Percentiles rank a stretch among this genome's conserved stretches.
phyloP scores from a whole-genome alignment of 2,329 filamentous ascomycete species.

The Pleomassaria siparia region DNA sequence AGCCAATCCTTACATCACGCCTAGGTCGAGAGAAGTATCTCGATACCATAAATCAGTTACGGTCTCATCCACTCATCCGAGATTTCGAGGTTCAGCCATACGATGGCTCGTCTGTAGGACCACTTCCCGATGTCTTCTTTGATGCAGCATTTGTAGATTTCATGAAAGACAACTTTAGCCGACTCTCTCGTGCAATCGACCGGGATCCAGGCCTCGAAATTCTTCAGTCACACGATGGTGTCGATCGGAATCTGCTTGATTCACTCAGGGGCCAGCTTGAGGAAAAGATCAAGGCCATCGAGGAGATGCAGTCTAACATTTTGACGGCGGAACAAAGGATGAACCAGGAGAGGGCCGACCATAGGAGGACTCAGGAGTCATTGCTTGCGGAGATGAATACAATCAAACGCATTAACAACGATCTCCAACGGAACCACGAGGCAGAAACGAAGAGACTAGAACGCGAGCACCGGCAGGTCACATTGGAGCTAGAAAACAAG shows the following conservation, averaged over 20 bases:
- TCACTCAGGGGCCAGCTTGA: constrained; percentile 75
- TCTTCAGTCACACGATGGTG: constrained; percentile 80
- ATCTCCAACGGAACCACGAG: constrained; percentile 69
- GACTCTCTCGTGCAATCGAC: constrained; percentile 81
- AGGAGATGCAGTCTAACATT: constrained; percentile 59
- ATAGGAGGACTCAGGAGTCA: constrained; percentile 62
- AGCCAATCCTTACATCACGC: constrained; percentile 73
- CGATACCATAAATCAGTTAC: constrained; percentile 74
- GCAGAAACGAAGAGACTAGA: constrained; percentile 60
- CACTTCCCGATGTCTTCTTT: constrained; percentile 78
- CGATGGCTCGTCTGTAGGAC: constrained; percentile 52
- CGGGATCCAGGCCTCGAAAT: constrained; percentile 87
- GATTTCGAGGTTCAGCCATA: constrained; percentile 88
- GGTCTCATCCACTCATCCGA: constrained; percentile 75
- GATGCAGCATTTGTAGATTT: constrained; percentile 88
- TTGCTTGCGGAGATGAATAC: constrained; percentile 50
- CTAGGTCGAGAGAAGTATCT: constrained; percentile 87
- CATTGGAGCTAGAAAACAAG: constrained; percentile 51
- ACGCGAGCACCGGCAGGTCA: constrained; percentile 33
- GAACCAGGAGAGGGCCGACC: constrained; percentile 73
- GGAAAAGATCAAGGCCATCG: constrained; percentile 65
- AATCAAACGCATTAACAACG: constrained; percentile 69
- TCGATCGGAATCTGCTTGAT: constrained; percentile 92
- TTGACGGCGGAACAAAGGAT: constrained; percentile 59
- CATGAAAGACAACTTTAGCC: constrained; percentile 92